Base-by-base conservation (phyloP, 2,329 filamentous ascomycete species). In the Penicillium occitanis region DNA sequence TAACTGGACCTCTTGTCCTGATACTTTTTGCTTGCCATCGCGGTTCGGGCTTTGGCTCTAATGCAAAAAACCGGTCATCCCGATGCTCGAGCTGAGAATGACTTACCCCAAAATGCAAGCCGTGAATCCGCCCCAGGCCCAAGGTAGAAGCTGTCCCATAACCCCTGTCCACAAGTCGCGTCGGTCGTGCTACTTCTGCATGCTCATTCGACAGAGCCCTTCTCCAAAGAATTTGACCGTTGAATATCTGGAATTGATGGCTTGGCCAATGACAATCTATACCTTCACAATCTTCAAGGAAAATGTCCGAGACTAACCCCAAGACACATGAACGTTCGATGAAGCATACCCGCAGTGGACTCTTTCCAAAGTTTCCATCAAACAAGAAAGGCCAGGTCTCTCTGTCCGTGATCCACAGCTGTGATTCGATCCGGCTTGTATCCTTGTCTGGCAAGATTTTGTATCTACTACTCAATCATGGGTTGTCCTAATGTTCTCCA, bases 151-250 rank as follows among this genome's bases (percentile, higher is more conserved):
- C 28, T 40, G 44, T 28, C 40, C 40, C 25, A 42, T 22, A 22
- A 59, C 53, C 65, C 65, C 65, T 66, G 65, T 51, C 53, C 48
- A 19, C 28, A 42, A 40, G 17, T 13, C 58, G 50, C 8, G 57
- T 19, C 13, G 30, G 17, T 61, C 44, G 33, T 59, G 50, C 33
- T 51, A 46, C 30, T 66, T 66, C 65, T 66, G 53, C 61, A 58
- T 63, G 42, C 53, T 66, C 53, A 66, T 66, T 66, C 61, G 65
- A 63, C 40, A n/a, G 7, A 13, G 10, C 33, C 53, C 17, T 50
- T 30, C 4, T 60, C 14, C 35, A 51, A 64, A 17, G 33, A 48
- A 59, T 44, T 40, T 30, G 51, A 42, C 65, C 53, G 64, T 66
- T 59, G 51, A 42, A 51, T 53, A 13, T 59, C 44, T 66, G 35